Conservation (phyloP, 345 rosid species). For the Lumnitzera littorea region DNA sequence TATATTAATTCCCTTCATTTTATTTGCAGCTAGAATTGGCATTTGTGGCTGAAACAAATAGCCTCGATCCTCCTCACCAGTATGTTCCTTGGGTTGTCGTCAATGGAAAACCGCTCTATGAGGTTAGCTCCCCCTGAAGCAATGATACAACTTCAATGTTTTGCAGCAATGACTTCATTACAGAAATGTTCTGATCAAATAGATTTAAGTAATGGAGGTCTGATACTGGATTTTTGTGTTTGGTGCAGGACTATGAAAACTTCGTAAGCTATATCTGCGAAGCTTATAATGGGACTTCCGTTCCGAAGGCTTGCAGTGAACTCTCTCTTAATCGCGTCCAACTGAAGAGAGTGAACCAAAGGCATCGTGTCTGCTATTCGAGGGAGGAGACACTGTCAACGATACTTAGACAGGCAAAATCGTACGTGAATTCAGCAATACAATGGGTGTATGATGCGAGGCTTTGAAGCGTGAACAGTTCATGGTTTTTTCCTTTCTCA, state of each 20-base stretch:
- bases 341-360: conserved; percentile 11
- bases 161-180: neutral
- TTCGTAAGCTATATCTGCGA: conserved; percentile 71
- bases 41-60: conserved; percentile 76
- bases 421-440: conserved; percentile 19
- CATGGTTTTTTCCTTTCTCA: no score
- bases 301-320: conserved; percentile 48
- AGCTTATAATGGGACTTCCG: conserved; percentile 48
- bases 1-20: neutral
- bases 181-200: no score
- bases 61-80: conserved; percentile 76
- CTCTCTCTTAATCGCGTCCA: conserved; percentile 13
- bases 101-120: conserved; percentile 86
- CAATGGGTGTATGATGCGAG: conserved; percentile 8
- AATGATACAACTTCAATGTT: neutral
- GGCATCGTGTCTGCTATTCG: conserved; percentile 32
- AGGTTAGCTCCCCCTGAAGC: conserved; percentile 35
- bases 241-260: conserved; percentile 65
- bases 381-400: conserved; percentile 12
- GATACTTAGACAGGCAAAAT: conserved; percentile 7
- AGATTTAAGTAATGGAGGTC: neutral
- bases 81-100: conserved; percentile 98
- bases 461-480: no score
- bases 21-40: conserved; percentile 63
- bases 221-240: neutral